Evolutionary conservation across 805 yeast genomes (phyloP).

Genomic region (Kazachstania africana): DNA sequence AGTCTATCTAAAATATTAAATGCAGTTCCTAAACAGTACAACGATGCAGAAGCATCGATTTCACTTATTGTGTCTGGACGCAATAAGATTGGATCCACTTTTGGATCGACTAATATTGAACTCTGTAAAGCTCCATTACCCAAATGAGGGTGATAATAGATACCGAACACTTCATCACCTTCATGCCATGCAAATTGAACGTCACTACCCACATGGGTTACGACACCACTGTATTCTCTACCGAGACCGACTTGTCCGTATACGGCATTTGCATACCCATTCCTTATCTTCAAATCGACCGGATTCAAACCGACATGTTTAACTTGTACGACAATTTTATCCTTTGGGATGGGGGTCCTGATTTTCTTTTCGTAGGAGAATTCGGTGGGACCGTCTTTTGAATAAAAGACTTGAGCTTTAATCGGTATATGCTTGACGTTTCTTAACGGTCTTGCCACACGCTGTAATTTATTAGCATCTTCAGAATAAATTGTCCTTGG

Average conservation of each 20-base stretch:
- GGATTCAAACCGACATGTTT: constrained; percentile 53
- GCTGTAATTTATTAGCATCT: constrained; percentile 17
- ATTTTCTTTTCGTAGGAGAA: constrained; percentile 45
- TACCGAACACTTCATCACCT: constrained; percentile 60
- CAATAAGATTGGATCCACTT: constrained; percentile 34
- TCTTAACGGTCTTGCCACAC: constrained; percentile 38
- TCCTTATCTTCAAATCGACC: constrained; percentile 48
- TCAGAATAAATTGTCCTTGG: no score
- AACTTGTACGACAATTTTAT: constrained; percentile 46
- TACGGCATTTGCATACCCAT: constrained; percentile 39
- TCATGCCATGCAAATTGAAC: constrained; percentile 29
- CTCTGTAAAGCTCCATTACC: constrained; percentile 50
- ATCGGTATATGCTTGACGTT: constrained; percentile 42
- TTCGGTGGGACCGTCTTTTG: constrained; percentile 27
- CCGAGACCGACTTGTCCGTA: constrained; percentile 55
- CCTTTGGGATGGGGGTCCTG: constrained; percentile 36
- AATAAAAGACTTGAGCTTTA: constrained; percentile 33
- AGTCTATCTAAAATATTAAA: constrained; percentile 30
- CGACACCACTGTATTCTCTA: constrained; percentile 53
- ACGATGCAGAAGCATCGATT: constrained; percentile 53
- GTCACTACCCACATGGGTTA: constrained; percentile 43
- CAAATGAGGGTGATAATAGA: constrained; percentile 37
- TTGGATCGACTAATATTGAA: constrained; percentile 43
- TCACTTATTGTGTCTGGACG: constrained; percentile 36
- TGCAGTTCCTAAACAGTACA: constrained; percentile 57